Conservation (phyloP, 129 eudicot species). For the Saussurea involucrata region DNA sequence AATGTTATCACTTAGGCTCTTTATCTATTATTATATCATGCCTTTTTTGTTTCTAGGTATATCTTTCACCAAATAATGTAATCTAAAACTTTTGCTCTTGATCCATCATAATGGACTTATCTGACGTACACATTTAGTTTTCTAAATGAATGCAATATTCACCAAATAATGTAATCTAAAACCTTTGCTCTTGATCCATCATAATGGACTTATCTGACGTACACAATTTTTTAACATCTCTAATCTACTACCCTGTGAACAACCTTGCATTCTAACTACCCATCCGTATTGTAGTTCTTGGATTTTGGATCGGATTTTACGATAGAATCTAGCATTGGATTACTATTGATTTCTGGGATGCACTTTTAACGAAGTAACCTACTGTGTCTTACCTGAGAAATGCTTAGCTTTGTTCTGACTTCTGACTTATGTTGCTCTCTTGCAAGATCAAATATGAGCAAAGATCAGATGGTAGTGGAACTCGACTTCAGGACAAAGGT, state of each 20-base stretch:
- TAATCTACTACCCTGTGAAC: background rate
- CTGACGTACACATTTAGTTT: background rate
- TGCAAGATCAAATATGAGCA: conserved; percentile 68
- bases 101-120: background rate
- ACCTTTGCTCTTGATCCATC: background rate
- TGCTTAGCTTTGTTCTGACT: background rate
- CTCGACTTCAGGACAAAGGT: conserved; percentile 61
- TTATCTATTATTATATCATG: background rate
- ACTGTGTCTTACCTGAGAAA: background rate
- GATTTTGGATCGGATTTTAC: background rate
- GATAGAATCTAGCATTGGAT: background rate
- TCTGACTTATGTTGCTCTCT: conserved; percentile 4
- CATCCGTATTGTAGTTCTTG: background rate
- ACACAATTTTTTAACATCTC: too few species aligned
- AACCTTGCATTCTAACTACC: background rate
- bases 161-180: background rate
- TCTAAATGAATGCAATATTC: background rate
- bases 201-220: background rate
- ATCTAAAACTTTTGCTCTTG: background rate
- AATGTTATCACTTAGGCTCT: background rate
- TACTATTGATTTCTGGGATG: background rate
- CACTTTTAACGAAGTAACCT: background rate
- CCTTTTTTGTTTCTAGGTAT: background rate
- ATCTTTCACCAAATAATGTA: background rate
- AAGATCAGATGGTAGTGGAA: conserved; percentile 75